Base-by-base conservation (phyloP, 139 green algal genomes). In the Nannochloris sp. region DNA sequence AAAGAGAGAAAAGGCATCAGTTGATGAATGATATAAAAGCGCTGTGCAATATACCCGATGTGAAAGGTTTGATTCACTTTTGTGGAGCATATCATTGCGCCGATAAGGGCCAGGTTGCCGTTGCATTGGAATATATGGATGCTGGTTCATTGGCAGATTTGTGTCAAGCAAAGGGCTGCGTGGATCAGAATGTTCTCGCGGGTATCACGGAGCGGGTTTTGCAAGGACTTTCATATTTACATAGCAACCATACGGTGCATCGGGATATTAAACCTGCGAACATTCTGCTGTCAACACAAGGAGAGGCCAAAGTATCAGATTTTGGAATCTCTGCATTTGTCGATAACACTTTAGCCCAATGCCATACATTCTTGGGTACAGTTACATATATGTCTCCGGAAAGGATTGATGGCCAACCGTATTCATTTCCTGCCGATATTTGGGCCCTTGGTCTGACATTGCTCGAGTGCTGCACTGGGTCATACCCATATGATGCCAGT, bases 381-480 rank as follows among this genome's bases (percentile, higher is more conserved):
- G 89, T 95, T 16, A 97, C 92, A 2, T 98, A 98, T 81, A 97
- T 98, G 92, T 92, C 83, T 1, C 92, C 92, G 0, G 92, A 98
- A 82, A 85, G 92, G 37, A 90, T 97, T 61, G 81, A 85, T 58
- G 85, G 88, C 9, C 25, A 88, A 53, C 62, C 79, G 5, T 98
- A 98, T 79, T 79, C 72, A 27, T 91, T 88, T 57, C 66, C 78
- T 3, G 75, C 81, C 3, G 88, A 95, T 73, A 84, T 94, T 53
- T 95, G 88, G 88, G 86, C 57, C 31, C 74, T 98, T 53, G 92
- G 89, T 3, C 74, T 98, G 61, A 76, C 82, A 14, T 61, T 97
- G 61, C 61, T 97, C 44, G 92, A 98, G 76, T 87, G 77, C 60
- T 85, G 84, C 9, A 87, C 87, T 4, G 92, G 92, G 0, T 57